Evolutionary conservation across 768 basidiomycete genomes (phyloP).

Genomic region (Crepidotus variabilis): DNA sequence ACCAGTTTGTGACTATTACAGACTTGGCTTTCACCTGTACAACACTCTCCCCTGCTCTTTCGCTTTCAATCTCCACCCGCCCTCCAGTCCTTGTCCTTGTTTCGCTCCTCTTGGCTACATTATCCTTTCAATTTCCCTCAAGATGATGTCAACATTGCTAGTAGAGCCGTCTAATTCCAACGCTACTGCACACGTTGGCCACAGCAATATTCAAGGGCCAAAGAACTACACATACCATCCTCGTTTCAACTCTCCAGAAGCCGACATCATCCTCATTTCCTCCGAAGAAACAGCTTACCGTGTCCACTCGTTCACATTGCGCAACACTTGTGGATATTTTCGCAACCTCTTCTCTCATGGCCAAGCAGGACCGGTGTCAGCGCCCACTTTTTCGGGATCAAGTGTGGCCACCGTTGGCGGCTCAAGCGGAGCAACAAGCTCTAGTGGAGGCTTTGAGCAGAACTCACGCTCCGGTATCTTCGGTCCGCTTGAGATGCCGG

Average conservation of each 20-base stretch:
- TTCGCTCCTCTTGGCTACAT: background rate
- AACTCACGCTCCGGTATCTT: constrained; percentile 9
- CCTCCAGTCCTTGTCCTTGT: background rate
- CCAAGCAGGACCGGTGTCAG: constrained; percentile 18
- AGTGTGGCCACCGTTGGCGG: no score
- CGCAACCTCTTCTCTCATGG: constrained; percentile 48
- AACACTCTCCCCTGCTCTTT: no score
- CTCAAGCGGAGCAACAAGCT: background rate
- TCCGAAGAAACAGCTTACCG: constrained; percentile 48
- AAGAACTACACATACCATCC: constrained; percentile 22
- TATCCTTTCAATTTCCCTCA: background rate
- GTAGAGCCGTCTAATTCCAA: background rate
- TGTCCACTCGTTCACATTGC: constrained; percentile 53
- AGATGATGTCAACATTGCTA: background rate
- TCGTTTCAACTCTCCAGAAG: constrained; percentile 29
- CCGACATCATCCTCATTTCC: constrained; percentile 35
- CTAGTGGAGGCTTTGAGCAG: constrained; percentile 18
- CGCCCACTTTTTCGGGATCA: background rate
- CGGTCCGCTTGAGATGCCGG: constrained; percentile 23
- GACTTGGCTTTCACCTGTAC: background rate
- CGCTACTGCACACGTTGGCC: background rate
- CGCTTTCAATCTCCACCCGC: background rate
- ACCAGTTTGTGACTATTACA: background rate
- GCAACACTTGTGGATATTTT: constrained; percentile 57
- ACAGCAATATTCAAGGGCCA: background rate